Conservation (phyloP, 1,284 basidiomycete species). For the Apiotrichum akiyoshidainum region DNA sequence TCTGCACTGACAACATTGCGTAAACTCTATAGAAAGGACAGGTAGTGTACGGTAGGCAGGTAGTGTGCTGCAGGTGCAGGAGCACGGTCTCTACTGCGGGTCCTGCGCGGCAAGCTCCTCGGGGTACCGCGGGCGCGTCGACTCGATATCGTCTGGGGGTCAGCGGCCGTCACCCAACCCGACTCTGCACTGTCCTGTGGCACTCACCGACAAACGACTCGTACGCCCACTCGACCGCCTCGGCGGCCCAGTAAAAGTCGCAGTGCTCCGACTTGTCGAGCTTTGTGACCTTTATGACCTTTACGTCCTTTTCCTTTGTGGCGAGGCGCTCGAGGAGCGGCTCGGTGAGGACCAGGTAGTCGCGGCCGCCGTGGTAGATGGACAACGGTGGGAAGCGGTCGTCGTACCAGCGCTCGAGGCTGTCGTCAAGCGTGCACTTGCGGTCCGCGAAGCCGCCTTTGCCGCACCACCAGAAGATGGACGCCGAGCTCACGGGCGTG, state of each 20-base stretch:
- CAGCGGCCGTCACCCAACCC: not conserved
- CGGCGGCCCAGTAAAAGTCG: constrained; percentile 58
- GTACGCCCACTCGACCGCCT: constrained; percentile 61
- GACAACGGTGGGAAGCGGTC: constrained; percentile 59
- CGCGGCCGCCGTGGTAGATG: constrained; percentile 57
- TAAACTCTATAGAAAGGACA: not conserved
- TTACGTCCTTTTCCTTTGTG: constrained; percentile 55
- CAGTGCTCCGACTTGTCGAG: constrained; percentile 55
- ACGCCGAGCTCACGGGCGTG: constrained; percentile 57
- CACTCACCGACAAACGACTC: constrained; percentile 50
- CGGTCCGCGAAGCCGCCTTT: constrained; percentile 60
- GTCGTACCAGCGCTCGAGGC: constrained; percentile 57
- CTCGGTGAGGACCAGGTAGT: constrained; percentile 56
- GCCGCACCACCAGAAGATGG: constrained; percentile 62
- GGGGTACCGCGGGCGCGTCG: constrained; percentile 39
- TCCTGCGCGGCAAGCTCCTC: constrained; percentile 26
- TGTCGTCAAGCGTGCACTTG: constrained; percentile 58
- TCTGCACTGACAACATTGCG: no score
- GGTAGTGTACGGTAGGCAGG: not conserved
- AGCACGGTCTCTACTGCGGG: not conserved
- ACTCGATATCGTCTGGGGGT: constrained; percentile 41
- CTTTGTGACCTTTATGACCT: constrained; percentile 56
- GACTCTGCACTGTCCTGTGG: no score
- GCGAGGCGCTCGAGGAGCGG: constrained; percentile 55
- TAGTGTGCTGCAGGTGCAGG: not conserved